These are phyloP conservation scores for Apophysomyces elegans DNA, from an alignment of 371 early-diverging fungal species.

Conservation along the genomic window DNA sequence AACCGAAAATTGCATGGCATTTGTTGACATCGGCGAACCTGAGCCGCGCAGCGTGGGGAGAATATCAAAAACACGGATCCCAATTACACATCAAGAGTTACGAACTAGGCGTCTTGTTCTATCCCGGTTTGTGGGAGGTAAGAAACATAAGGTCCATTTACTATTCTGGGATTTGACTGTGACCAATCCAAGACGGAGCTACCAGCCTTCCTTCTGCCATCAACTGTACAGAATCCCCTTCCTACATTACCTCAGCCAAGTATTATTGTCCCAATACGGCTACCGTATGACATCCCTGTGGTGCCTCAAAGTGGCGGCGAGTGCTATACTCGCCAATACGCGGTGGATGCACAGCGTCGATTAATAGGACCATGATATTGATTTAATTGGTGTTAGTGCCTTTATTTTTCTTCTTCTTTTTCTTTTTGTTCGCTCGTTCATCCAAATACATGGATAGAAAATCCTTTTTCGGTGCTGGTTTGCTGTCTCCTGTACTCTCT, in stretches of 20 bases:
- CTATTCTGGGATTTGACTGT: background rate
- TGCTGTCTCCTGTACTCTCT: background rate
- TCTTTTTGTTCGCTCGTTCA: constrained; percentile 56
- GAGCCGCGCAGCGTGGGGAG: constrained; percentile 63
- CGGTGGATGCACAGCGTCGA: constrained; percentile 3
- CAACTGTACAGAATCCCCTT: constrained; percentile 13
- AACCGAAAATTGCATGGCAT: constrained; percentile 47
- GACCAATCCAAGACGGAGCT: background rate
- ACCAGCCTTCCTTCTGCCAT: constrained; percentile 11
- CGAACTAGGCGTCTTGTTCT: constrained; percentile 63
- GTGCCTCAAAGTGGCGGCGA: constrained; percentile 37
- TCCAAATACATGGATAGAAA: constrained; percentile 61
- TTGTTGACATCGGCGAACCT: constrained; percentile 61
- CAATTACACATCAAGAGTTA: constrained; percentile 61
- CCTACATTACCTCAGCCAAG: constrained; percentile 10
- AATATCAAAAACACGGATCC: constrained; percentile 44
- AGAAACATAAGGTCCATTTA: background rate
- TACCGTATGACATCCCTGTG: constrained; percentile 67
- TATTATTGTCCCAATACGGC: constrained; percentile 47
- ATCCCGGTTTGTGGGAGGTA: constrained; percentile 55
- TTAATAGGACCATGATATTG: background rate
- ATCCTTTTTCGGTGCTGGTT: constrained; percentile 34
- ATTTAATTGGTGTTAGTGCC: background rate
- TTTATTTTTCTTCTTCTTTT: constrained; percentile 51
- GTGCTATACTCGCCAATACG: constrained; percentile 26